Conservation (phyloP, 495 filamentous ascomycete species). For the Neurospora sp. region DNA sequence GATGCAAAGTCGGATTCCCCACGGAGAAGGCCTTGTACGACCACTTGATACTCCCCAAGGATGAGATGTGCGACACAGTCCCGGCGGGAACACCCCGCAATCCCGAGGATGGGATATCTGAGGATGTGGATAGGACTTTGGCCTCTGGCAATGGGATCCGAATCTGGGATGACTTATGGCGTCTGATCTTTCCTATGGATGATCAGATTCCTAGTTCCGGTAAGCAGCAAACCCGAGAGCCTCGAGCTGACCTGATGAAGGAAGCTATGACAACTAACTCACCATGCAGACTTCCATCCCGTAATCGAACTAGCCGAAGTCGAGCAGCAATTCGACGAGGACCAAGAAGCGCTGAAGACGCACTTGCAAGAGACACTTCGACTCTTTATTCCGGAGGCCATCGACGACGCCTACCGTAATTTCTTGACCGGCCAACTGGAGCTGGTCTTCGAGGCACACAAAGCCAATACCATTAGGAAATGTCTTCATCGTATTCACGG, state of each 20-base stretch:
- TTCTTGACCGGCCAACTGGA: slow-evolving; percentile 21
- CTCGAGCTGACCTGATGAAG: too few species aligned
- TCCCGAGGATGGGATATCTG: slow-evolving; percentile 17
- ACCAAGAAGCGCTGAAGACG: slow-evolving; percentile 12
- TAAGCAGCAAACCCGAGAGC: background rate
- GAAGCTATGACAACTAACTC: background rate
- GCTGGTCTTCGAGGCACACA: slow-evolving; percentile 20
- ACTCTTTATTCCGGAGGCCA: slow-evolving; percentile 11
- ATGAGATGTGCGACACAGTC: slow-evolving; percentile 16
- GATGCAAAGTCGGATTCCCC: slow-evolving; percentile 11
- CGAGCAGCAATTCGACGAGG: slow-evolving; percentile 16
- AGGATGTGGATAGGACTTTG: slow-evolving; percentile 2
- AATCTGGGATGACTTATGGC: slow-evolving; percentile 17
- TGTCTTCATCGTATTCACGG: slow-evolving; percentile 1
- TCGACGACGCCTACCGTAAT: slow-evolving; percentile 14
- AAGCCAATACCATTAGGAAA: slow-evolving; percentile 15
- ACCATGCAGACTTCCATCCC: slow-evolving; percentile 13
- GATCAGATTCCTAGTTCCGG: slow-evolving; percentile 9
- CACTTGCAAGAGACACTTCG: slow-evolving; percentile 17
- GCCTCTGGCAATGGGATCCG: background rate
- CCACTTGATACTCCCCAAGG: slow-evolving; percentile 15
- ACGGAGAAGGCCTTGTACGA: slow-evolving; percentile 1
- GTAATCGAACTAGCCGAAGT: slow-evolving; percentile 19
- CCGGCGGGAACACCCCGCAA: background rate
- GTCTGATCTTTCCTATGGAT: slow-evolving; percentile 12